phyloP scores from a whole-genome alignment of 805 yeast species.

The Suhomyces kilbournensis region DNA sequence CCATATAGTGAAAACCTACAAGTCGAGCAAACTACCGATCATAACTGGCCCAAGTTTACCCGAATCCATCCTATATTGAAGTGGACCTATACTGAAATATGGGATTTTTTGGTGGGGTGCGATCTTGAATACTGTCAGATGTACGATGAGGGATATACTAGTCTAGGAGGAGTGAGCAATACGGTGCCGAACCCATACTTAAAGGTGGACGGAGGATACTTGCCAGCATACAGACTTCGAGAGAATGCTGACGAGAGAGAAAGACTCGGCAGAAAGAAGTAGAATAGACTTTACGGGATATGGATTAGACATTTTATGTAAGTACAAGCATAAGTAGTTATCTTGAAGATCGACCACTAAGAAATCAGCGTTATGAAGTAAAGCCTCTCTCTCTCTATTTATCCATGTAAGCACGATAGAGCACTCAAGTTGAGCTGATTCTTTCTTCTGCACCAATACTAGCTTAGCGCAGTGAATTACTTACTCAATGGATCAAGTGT shows the following conservation, averaged over 20 bases:
- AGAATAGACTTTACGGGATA: neutral
- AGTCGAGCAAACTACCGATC: slow-evolving; percentile 74
- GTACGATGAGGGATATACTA: slow-evolving; percentile 84
- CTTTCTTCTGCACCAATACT: neutral
- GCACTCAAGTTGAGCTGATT: neutral
- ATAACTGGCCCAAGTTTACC: slow-evolving; percentile 85
- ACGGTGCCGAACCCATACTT: slow-evolving; percentile 71
- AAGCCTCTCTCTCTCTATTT: too few species aligned
- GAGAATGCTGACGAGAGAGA: slow-evolving; percentile 63
- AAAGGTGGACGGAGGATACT: slow-evolving; percentile 21
- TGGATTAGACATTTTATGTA: neutral
- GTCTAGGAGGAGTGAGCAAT: slow-evolving; percentile 74
- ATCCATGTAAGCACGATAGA: neutral
- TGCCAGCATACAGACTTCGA: slow-evolving; percentile 57
- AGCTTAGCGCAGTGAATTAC: neutral
- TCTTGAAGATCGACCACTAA: neutral
- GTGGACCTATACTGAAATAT: slow-evolving; percentile 81
- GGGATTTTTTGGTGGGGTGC: slow-evolving; percentile 71
- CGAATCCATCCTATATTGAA: slow-evolving; percentile 85
- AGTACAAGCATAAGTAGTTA: neutral
- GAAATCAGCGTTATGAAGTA: neutral
- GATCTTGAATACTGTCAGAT: slow-evolving; percentile 67
- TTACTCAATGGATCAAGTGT: neutral
- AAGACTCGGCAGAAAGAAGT: slow-evolving; percentile 32
- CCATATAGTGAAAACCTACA: slow-evolving; percentile 68